Base-by-base conservation (phyloP, 164 flowering plant species). In the Magnolia sinica region DNA sequence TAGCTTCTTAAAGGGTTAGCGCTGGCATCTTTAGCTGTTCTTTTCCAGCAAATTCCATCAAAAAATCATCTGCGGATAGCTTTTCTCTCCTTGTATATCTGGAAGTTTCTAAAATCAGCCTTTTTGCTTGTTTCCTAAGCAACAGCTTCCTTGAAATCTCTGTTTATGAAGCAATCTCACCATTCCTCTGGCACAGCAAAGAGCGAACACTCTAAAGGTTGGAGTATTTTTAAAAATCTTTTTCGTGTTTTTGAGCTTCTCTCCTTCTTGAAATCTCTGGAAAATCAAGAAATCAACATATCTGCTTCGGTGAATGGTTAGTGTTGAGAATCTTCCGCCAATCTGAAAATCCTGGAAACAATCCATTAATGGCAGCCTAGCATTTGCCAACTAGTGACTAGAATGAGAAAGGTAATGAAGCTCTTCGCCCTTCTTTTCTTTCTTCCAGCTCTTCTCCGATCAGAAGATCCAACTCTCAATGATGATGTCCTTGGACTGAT, bases 401-500 rank as follows among this genome's bases (percentile, higher is more conserved):
- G 51, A 78, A 81, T 81, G 81, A 71, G 70, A 66, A 70, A 55
- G 52, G 72, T 64, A 11, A 68, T 71, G 49, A 19, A 22, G 72
- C 23, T 74, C 58, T 50, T 76, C 29, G 23, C 29, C 70, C 11
- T 77, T 14, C 52, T 83, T 5, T 20, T 77, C 31, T 37, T 78
- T 31, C 71, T 72, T n/a, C 73, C 68, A 7, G 63, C 9, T 2
- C 23, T 49, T 11, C 89, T 79, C 63, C 78, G 80, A 77, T 86
- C 93, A 18, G 68, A 84, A 50, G 89, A 77, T 82, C 89, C 91
- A 6, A 67, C 91, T 18, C 75, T 91, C n/a, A 93, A 88, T 77
- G 97, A 90, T 66, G 98, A 95, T 73, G 93, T 93, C 20, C 80
- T 93, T 76, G 98, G 98, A 45, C 82, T 95, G 76, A 91, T 95